These are phyloP conservation scores for Cyberlindnera maritima DNA, from an alignment of 805 yeast species.

Conservation along the genomic window DNA sequence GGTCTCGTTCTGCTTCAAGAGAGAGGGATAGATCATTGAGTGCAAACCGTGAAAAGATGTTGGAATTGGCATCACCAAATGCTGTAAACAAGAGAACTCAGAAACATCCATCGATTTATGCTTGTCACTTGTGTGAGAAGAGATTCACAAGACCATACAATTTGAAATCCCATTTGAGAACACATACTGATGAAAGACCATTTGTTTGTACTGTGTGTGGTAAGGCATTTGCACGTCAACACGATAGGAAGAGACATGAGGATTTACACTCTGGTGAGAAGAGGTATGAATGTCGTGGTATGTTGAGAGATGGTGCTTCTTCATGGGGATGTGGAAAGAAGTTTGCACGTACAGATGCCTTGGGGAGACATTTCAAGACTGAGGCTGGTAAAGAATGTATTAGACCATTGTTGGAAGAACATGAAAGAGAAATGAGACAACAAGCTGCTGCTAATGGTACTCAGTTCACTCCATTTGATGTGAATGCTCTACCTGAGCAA, in stretches of 20 bases:
- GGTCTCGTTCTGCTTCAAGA: constrained; percentile 32
- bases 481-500: constrained; percentile 16
- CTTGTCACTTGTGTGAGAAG: constrained; percentile 82
- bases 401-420: constrained; percentile 63
- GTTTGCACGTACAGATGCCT: constrained; percentile 78
- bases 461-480: constrained; percentile 7
- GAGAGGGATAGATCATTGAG: constrained; percentile 30
- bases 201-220: constrained; percentile 72
- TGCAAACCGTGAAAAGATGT: constrained; percentile 48
- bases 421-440: constrained; percentile 27
- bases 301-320: constrained; percentile 48
- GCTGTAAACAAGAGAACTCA: constrained; percentile 54
- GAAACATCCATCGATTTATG: constrained; percentile 70
- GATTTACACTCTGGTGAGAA: constrained; percentile 75
- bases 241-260: constrained; percentile 75
- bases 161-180: constrained; percentile 83
- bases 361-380: constrained; percentile 76
- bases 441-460: constrained; percentile 17
- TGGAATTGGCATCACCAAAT: constrained; percentile 62
- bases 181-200: constrained; percentile 86
- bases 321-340: constrained; percentile 79
- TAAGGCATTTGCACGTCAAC: constrained; percentile 78
- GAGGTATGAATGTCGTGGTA: constrained; percentile 69
- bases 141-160: constrained; percentile 91
- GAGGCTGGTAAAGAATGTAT: constrained; percentile 76